A percentile compares a stretch with the other conserved stretches of the same genome.
Evolutionary conservation across 768 basidiomycete genomes (phyloP).

Genomic region (Calocybe cyanea): DNA sequence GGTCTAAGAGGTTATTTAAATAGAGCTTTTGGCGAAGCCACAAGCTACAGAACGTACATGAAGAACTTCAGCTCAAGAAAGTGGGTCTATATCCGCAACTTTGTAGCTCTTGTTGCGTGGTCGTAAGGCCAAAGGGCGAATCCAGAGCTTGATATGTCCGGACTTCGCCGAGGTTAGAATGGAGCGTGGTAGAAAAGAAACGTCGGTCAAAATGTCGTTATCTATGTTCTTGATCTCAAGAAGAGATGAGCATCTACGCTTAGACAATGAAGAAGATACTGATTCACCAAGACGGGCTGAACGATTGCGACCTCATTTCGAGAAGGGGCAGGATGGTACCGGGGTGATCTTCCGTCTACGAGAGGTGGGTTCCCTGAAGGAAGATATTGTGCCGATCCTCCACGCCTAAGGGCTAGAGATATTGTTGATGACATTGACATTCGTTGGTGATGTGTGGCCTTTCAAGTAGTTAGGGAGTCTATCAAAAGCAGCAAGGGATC

Average conservation of each 20-base stretch:
- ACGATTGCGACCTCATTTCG: slow-evolving; percentile 87
- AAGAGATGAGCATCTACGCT: slow-evolving; percentile 2
- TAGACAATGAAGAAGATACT: neutral
- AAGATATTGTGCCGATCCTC: slow-evolving; percentile 56
- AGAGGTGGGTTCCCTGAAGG: slow-evolving; percentile 34
- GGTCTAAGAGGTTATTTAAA: too few relatives aligned
- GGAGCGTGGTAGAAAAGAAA: slow-evolving; percentile 76
- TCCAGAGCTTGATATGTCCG: slow-evolving; percentile 83
- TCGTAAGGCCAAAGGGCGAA: slow-evolving; percentile 60
- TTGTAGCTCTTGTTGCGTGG: slow-evolving; percentile 22
- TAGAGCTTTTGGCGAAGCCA: neutral
- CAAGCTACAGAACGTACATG: neutral
- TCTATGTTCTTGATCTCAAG: slow-evolving; percentile 79
- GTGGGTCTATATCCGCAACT: slow-evolving; percentile 13
- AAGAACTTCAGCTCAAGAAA: neutral
- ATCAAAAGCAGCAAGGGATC: too few relatives aligned
- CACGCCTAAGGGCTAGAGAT: slow-evolving; percentile 68
- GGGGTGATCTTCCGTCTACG: slow-evolving; percentile 38
- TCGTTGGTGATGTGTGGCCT: slow-evolving; percentile 65
- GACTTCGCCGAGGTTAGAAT: slow-evolving; percentile 76
- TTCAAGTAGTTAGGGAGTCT: neutral
- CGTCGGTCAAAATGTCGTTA: slow-evolving; percentile 66
- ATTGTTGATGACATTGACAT: slow-evolving; percentile 76
- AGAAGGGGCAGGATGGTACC: slow-evolving; percentile 87
- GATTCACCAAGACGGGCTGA: slow-evolving; percentile 81